Percentiles rank a stretch among this genome's conserved stretches.
Evolutionary conservation across 441 rosid genomes (phyloP).

Genomic region (Eutrema salsugineum): DNA sequence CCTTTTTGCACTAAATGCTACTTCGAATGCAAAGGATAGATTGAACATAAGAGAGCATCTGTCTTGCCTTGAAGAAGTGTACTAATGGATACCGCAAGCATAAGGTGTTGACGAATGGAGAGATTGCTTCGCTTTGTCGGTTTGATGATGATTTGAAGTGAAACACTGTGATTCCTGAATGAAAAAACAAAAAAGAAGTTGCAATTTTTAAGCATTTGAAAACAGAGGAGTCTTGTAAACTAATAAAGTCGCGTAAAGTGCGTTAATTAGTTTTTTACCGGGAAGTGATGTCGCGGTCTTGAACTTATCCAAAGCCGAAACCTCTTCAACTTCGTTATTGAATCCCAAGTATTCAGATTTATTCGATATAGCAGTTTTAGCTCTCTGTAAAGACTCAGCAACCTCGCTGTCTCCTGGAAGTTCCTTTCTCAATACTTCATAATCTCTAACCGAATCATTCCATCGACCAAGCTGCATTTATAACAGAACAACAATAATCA

Average conservation of each 20-base stretch:
- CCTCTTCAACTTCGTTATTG: slow-evolving; percentile 52
- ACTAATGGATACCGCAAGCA: slow-evolving; percentile 63
- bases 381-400: slow-evolving; percentile 48
- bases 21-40: background rate
- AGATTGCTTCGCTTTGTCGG: slow-evolving; percentile 48
- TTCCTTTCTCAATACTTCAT: slow-evolving; percentile 53
- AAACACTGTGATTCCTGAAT: slow-evolving; percentile 50
- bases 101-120: slow-evolving; percentile 52
- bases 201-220: background rate
- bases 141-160: slow-evolving; percentile 46
- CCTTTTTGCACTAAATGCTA: background rate
- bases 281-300: slow-evolving; percentile 52
- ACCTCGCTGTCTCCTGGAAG: slow-evolving; percentile 62
- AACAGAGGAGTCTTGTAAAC: background rate
- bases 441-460: slow-evolving; percentile 65
- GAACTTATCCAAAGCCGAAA: slow-evolving; percentile 49
- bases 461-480: slow-evolving; percentile 44
- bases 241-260: background rate
- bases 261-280: slow-evolving; percentile 26
- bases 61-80: slow-evolving; percentile 52
- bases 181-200: background rate
- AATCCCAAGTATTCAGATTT: slow-evolving; percentile 38
- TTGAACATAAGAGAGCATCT: background rate
- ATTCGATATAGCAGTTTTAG: slow-evolving; percentile 38
- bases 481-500: background rate